phyloP scores from a whole-genome alignment of 2,329 filamentous ascomycete genomes.

The Fusarium gaditjirri region DNA sequence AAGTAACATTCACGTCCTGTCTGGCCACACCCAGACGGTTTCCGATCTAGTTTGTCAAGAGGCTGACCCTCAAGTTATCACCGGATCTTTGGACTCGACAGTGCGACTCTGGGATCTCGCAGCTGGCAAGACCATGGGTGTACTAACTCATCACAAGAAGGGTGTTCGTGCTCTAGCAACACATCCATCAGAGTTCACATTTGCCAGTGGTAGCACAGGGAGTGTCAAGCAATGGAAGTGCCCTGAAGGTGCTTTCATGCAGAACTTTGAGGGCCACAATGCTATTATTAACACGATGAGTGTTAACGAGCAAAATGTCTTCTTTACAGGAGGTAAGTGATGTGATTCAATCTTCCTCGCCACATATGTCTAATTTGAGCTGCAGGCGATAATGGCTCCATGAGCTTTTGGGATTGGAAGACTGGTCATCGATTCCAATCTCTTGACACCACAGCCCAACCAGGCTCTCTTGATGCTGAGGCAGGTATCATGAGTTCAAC shows the following conservation, averaged over 20 bases:
- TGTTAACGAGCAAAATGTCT: constrained; percentile 93
- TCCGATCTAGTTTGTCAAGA: constrained; percentile 92
- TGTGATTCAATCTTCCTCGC: no score
- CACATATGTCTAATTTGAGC: constrained; percentile 14
- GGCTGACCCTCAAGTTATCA: constrained; percentile 95
- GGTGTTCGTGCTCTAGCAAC: constrained; percentile 85
- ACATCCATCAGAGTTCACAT: constrained; percentile 95
- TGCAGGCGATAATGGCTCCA: constrained; percentile 85
- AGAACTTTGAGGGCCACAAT: constrained; percentile 97
- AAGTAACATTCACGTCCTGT: constrained; percentile 93
- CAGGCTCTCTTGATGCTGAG: constrained; percentile 92
- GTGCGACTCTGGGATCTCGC: constrained; percentile 95
- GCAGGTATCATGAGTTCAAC: constrained; percentile 94
- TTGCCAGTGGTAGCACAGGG: constrained; percentile 89
- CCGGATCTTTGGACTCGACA: constrained; percentile 89
- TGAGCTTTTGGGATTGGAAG: constrained; percentile 99
- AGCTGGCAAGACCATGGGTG: constrained; percentile 94
- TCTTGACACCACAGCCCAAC: constrained; percentile 91
- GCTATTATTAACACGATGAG: constrained; percentile 94
- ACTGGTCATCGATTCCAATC: constrained; percentile 91
- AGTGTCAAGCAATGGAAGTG: constrained; percentile 99
- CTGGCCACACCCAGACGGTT: constrained; percentile 91
- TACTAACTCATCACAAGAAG: constrained; percentile 98
- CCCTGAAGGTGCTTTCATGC: constrained; percentile 97
- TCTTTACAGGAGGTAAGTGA: constrained; percentile 81